phyloP scores from a whole-genome alignment of 2,329 filamentous ascomycete genomes.

The Colletotrichum sp. region DNA sequence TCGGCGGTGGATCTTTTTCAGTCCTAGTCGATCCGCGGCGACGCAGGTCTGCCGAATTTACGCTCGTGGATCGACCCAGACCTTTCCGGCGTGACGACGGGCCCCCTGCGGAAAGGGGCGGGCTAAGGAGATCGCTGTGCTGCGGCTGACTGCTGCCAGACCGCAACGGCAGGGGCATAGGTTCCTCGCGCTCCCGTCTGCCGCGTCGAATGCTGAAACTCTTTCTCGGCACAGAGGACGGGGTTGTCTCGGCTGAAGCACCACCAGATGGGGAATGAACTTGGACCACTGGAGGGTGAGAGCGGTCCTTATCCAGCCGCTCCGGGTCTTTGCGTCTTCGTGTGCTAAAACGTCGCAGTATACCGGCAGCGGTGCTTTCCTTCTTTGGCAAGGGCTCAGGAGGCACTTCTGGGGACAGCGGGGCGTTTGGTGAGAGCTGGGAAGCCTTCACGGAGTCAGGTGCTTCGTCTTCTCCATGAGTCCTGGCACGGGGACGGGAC shows the following conservation, averaged over 20 bases:
- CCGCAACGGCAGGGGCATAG: constrained; percentile 50
- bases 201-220: constrained; percentile 82
- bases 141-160: constrained; percentile 72
- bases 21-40: constrained; percentile 58
- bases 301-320: constrained; percentile 66
- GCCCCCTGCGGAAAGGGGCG: constrained; percentile 68
- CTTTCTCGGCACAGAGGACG: constrained; percentile 68
- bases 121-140: constrained; percentile 79
- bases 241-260: constrained; percentile 35
- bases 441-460: constrained; percentile 74
- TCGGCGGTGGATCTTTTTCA: constrained; percentile 70
- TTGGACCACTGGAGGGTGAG: constrained; percentile 75
- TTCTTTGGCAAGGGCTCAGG: constrained; percentile 73
- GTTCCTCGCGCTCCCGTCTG: constrained; percentile 59
- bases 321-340: constrained; percentile 74
- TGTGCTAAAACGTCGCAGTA: constrained; percentile 91
- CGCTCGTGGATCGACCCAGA: constrained; percentile 86
- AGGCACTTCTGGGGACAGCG: constrained; percentile 59
- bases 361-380: constrained; percentile 83
- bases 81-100: constrained; percentile 68
- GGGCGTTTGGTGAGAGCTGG: constrained; percentile 55
- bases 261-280: constrained; percentile 78
- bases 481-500: constrained; percentile 83
- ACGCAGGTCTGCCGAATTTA: constrained; percentile 85
- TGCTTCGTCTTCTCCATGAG: constrained; percentile 93